Conservation (phyloP, 2,329 filamentous ascomycete species). For the Aspergillus flavus region DNA sequence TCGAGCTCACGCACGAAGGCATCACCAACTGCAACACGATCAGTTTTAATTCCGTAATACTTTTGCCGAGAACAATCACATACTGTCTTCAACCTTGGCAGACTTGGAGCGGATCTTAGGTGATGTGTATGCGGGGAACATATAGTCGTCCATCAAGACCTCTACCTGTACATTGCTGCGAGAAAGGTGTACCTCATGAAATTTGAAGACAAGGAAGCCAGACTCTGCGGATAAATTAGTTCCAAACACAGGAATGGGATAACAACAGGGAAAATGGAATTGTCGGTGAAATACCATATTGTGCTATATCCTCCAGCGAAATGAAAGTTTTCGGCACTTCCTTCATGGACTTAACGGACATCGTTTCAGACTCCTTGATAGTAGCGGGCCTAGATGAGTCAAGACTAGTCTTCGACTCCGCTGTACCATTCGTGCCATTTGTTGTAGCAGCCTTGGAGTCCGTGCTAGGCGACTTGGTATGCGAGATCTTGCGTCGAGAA, state of each 20-base stretch:
- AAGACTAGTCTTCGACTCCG: conserved; percentile 29
- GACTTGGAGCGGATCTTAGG: conserved; percentile 70
- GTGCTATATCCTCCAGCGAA: conserved; percentile 75
- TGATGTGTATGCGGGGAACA: conserved; percentile 85
- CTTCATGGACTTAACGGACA: conserved; percentile 49
- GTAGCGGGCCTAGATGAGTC: conserved; percentile 42
- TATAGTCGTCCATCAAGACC: conserved; percentile 90
- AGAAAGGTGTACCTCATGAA: conserved; percentile 85
- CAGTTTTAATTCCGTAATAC: conserved; percentile 8
- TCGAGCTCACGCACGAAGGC: conserved; percentile 97
- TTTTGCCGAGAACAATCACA: conserved; percentile 21
- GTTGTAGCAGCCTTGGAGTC: conserved; percentile 34
- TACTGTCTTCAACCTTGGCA: conserved; percentile 80
- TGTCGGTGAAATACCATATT: conserved; percentile 61
- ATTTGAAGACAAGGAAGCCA: conserved; percentile 89
- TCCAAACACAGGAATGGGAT: not conserved
- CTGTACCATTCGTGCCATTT: conserved; percentile 41
- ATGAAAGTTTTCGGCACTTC: conserved; percentile 76
- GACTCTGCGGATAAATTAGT: conserved; percentile 61
- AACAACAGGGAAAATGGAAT: not conserved
- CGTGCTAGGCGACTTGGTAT: conserved; percentile 33
- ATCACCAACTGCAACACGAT: conserved; percentile 66
- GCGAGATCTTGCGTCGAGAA: conserved; percentile 27
- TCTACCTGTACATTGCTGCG: conserved; percentile 77
- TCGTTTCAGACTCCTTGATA: conserved; percentile 50